Percentiles rank a stretch among this genome's conserved stretches.
These are phyloP conservation scores for Colletotrichum tofieldiae DNA, from an alignment of 2,329 filamentous ascomycete genomes.

Conservation along the genomic window DNA sequence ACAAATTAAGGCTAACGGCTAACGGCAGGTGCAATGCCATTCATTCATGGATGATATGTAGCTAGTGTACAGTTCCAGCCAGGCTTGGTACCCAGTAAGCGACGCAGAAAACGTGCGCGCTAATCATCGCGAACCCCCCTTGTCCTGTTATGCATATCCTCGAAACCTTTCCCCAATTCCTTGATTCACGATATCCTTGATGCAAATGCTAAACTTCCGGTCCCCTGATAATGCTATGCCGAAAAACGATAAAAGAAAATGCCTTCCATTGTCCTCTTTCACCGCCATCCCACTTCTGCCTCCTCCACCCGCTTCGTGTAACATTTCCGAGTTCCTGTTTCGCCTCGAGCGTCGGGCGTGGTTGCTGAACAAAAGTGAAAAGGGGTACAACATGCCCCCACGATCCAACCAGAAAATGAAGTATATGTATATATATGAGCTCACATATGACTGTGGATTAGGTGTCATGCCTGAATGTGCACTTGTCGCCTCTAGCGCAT, in stretches of 20 bases:
- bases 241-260: background rate
- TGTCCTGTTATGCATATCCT: constrained; percentile 23
- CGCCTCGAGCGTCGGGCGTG: constrained; percentile 4
- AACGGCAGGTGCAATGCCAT: constrained; percentile 16
- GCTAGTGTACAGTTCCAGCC: constrained; percentile 28
- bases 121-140: background rate
- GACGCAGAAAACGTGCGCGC: background rate
- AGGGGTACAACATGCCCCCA: background rate
- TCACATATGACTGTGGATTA: background rate
- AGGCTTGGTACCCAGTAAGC: constrained; percentile 4
- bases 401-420: constrained; percentile 6
- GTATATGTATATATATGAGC: constrained; percentile 16
- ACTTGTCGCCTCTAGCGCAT: constrained; percentile 81
- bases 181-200: constrained; percentile 19
- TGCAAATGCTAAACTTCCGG: constrained; percentile 35
- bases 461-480: constrained; percentile 79
- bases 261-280: background rate
- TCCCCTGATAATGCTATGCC: constrained; percentile 36
- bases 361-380: constrained; percentile 17
- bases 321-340: constrained; percentile 6
- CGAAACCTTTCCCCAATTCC: constrained; percentile 9
- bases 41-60: constrained; percentile 22
- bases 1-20: background rate
- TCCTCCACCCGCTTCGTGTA: background rate
- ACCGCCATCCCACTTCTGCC: background rate